Percentiles rank a stretch among this genome's conserved stretches.
Evolutionary conservation across 495 filamentous ascomycete genomes (phyloP).

Genomic region (Polyplosphaeria fusca): DNA sequence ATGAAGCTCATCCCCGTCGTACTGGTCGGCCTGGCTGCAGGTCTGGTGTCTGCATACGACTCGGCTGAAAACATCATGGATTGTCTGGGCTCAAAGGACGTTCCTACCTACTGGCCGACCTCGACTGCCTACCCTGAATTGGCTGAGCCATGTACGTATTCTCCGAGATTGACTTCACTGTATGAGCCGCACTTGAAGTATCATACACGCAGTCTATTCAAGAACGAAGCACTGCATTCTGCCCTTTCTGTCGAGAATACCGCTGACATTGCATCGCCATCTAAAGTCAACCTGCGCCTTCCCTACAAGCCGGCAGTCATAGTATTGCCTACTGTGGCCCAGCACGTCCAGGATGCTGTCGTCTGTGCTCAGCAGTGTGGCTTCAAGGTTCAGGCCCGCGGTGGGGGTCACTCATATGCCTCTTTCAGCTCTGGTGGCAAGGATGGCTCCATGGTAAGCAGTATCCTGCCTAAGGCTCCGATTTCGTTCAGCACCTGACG

Average conservation of each 20-base stretch:
- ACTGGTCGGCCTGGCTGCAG: background rate
- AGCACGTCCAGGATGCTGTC: constrained; percentile 59
- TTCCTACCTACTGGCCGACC: background rate
- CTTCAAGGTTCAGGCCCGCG: constrained; percentile 64
- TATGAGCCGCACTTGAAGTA: too few species aligned
- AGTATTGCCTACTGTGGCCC: constrained; percentile 54
- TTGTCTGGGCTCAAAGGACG: background rate
- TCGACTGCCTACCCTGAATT: background rate
- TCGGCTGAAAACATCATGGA: background rate
- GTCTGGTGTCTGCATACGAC: background rate
- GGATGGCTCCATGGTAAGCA: constrained; percentile 48
- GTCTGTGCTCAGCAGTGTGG: constrained; percentile 54
- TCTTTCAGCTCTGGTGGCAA: constrained; percentile 52
- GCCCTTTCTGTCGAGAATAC: too few species aligned
- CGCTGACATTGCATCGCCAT: too few species aligned
- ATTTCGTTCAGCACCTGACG: background rate
- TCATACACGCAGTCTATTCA: too few species aligned
- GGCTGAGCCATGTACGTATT: background rate
- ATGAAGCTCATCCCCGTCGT: background rate
- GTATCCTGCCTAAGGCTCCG: too few species aligned
- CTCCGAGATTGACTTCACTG: too few species aligned
- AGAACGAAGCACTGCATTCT: too few species aligned
- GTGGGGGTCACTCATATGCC: constrained; percentile 73
- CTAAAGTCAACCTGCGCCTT: constrained; percentile 66
- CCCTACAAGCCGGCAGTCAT: constrained; percentile 60